phyloP scores from a whole-genome alignment of 2,329 filamentous ascomycete species.

The Chaetomiaceae sp. region DNA sequence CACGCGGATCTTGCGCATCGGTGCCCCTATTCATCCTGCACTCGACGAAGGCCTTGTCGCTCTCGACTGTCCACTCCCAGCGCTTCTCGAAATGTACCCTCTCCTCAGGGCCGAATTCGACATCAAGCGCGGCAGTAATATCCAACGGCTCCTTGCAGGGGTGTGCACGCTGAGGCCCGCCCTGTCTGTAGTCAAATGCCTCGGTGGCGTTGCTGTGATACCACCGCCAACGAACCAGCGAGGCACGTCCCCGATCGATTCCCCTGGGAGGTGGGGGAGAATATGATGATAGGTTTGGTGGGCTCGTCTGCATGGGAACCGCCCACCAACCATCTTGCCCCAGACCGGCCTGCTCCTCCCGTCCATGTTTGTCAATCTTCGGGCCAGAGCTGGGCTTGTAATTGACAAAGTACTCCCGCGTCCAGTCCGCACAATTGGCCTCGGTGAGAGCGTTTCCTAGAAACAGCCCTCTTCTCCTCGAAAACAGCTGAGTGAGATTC shows the following conservation, averaged over 20 bases:
- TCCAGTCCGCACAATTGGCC: not conserved
- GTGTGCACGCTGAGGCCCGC: conserved; percentile 18
- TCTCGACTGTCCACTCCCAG: not conserved
- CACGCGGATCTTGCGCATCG: no score
- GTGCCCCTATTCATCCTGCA: no score
- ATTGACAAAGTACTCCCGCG: not conserved
- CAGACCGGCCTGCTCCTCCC: no score
- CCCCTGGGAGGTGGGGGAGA: not conserved
- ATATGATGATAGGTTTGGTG: no score
- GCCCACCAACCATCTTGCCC: no score
- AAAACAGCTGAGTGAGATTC: not conserved
- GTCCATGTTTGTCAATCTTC: no score
- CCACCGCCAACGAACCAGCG: conserved; percentile 10
- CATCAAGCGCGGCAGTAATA: not conserved
- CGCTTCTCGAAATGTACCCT: conserved; percentile 1
- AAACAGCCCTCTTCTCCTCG: not conserved
- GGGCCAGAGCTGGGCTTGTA: not conserved
- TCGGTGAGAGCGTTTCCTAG: not conserved
- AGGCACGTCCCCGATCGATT: not conserved
- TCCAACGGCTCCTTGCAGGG: conserved; percentile 4
- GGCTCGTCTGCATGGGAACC: no score
- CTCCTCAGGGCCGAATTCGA: not conserved
- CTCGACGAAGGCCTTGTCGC: not conserved
- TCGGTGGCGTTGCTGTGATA: not conserved
- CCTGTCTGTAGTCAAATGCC: conserved; percentile 14